Base-by-base conservation (phyloP, 1,139 yeast genomes). In the Candida anutae region DNA sequence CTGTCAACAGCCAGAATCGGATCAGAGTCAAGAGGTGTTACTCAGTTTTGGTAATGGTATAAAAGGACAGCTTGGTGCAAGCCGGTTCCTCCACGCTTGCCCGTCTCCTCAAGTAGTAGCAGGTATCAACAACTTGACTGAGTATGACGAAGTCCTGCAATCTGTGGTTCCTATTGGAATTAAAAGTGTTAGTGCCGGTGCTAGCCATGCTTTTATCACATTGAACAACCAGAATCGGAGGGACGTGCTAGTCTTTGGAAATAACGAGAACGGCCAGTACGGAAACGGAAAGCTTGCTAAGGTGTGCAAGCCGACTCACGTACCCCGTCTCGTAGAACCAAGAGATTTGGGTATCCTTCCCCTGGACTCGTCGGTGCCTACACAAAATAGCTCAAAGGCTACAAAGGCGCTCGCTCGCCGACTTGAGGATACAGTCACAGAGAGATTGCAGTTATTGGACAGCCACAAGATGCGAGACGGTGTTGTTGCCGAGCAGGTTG, bases 31-130 rank as follows among this genome's bases (percentile, higher is more conserved):
- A 29, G 51, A 56, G 10, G 35, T 60, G 8, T 53, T 72, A 29
- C 59, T 78, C 40, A 66, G 85, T 5, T 78, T 87, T 57, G 98
- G 98, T 15, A 76, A 77, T 43, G 95, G 97, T 4, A 53, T 81
- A 28, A 69, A 71, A 42, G 98, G 97, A n/a, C 94, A 85, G 53
- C 62, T 87, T 32, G 98, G 96, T 12, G 70, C 74, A 27, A 87
- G 84, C 15, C 62, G 77, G 30, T 87, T 67, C 50, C 58, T 79
- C 27, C 95, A 87, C 48, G 78, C 84, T 11, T 81, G 78, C 43
- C 59, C 74, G 13, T 68, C 65, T 26, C 95, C 96, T 5, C 62
- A 69, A 13, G 66, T 69, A 23, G 52, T 88, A 33, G 74, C 74
- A 48, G 57, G 69, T 4, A 50, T 81, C 25, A 46, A 58, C 16